Percentiles rank a stretch among this genome's conserved stretches.
Conservation (phyloP, 306 rosid species). For the Cyamopsis tetragonoloba region DNA sequence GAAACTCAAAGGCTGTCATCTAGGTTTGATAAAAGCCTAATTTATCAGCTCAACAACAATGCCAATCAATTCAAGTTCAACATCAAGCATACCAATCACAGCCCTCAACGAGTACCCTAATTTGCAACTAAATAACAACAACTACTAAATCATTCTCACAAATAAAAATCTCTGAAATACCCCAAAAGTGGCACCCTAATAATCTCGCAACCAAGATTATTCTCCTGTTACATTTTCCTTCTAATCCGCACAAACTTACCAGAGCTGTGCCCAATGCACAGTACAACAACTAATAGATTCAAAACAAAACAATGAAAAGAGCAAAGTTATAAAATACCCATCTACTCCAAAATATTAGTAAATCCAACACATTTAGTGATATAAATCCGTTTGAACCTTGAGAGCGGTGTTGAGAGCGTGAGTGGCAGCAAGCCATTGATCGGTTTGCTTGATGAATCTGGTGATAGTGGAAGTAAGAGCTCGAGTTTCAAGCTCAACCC, state of each 20-base stretch:
- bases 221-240: background rate
- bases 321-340: background rate
- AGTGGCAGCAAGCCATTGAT: slow-evolving; percentile 83
- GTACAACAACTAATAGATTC: background rate
- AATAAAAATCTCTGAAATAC: background rate
- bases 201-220: background rate
- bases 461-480: slow-evolving; percentile 52
- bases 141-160: slow-evolving; percentile 3
- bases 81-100: background rate
- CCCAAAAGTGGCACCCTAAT: background rate
- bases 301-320: background rate
- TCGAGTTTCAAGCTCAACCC: slow-evolving; percentile 79
- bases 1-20: background rate
- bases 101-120: background rate
- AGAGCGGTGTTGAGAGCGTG: slow-evolving; percentile 71
- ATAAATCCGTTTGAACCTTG: slow-evolving; percentile 44
- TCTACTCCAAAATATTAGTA: background rate
- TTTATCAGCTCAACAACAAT: background rate
- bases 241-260: background rate
- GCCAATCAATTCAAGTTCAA: background rate
- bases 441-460: slow-evolving; percentile 72
- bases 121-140: background rate
- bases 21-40: background rate
- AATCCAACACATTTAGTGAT: background rate
- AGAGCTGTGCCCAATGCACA: background rate